Conservation (phyloP, 495 filamentous ascomycete species). For the Xylaria sp. region DNA sequence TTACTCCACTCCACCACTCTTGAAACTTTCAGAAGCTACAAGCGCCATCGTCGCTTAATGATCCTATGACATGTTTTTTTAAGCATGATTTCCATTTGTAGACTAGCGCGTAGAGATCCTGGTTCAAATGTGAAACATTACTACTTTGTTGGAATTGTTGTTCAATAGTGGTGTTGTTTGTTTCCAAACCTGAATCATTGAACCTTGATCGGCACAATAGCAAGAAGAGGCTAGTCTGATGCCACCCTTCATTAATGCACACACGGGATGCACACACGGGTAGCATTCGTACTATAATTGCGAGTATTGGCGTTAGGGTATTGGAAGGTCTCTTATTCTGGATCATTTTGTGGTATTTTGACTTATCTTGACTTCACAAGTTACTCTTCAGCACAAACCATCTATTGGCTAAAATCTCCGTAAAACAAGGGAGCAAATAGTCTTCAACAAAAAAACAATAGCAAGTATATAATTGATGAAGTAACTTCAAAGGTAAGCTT, state of each 20-base stretch:
- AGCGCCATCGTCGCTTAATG: constrained; percentile 23
- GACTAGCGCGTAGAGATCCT: not conserved
- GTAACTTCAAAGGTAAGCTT: not conserved
- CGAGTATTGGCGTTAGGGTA: not conserved
- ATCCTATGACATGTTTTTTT: constrained; percentile 2
- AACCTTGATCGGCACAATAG: not conserved
- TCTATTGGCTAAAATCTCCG: not conserved
- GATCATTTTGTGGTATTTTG: not conserved
- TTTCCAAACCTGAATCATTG: not conserved
- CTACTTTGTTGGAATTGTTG: not conserved
- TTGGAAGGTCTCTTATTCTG: not conserved
- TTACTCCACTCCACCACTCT: constrained; percentile 12
- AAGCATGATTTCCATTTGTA: too few relatives aligned
- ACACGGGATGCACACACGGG: too few relatives aligned
- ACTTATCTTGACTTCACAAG: not conserved
- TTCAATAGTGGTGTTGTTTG: not conserved
- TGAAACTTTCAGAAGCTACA: not conserved
- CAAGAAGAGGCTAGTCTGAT: not conserved
- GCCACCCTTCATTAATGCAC: not conserved
- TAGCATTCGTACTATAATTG: not conserved
- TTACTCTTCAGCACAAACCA: not conserved
- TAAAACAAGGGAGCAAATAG: not conserved
- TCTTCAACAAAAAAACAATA: not conserved
- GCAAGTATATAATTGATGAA: not conserved
- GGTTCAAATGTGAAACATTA: not conserved